Conservation (phyloP, 805 yeast species). For the Saturnispora hagleri region DNA sequence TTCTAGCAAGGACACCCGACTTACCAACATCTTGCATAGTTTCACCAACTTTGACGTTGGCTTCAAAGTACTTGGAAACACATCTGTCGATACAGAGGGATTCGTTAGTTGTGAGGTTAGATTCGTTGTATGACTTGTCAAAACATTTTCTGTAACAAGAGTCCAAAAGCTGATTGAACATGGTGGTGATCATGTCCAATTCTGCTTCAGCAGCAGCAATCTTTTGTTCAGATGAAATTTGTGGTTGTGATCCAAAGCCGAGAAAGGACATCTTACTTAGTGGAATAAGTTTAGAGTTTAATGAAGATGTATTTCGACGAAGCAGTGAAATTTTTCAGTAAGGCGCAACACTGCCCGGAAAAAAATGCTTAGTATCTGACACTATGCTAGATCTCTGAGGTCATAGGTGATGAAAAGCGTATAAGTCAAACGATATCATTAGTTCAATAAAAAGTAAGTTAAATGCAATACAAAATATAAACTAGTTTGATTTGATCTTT, state of each 20-base stretch:
- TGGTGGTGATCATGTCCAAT: slow-evolving; percentile 92
- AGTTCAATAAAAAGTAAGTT: not conserved
- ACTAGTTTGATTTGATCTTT: not conserved
- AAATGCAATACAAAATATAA: not conserved
- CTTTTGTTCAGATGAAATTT: slow-evolving; percentile 64
- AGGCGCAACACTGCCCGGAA: not conserved
- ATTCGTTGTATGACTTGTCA: slow-evolving; percentile 52
- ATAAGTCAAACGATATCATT: too few species aligned
- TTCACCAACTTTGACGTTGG: slow-evolving; percentile 92
- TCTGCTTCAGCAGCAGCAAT: slow-evolving; percentile 92
- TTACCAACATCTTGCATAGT: slow-evolving; percentile 32
- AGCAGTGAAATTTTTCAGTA: not conserved
- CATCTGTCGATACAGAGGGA: slow-evolving; percentile 89
- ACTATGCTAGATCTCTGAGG: not conserved
- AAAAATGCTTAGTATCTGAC: not conserved
- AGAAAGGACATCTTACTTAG: slow-evolving; percentile 47
- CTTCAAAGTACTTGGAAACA: slow-evolving; percentile 89
- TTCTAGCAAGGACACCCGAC: slow-evolving; percentile 25
- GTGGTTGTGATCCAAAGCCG: slow-evolving; percentile 68
- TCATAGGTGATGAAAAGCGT: not conserved
- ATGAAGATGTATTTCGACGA: not conserved
- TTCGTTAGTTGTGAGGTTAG: slow-evolving; percentile 71
- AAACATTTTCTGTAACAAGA: slow-evolving; percentile 88
- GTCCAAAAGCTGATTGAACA: slow-evolving; percentile 87
- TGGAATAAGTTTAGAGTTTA: not conserved